phyloP scores from a whole-genome alignment of 1,139 yeast species.

The Hyphopichia buzzinii region DNA sequence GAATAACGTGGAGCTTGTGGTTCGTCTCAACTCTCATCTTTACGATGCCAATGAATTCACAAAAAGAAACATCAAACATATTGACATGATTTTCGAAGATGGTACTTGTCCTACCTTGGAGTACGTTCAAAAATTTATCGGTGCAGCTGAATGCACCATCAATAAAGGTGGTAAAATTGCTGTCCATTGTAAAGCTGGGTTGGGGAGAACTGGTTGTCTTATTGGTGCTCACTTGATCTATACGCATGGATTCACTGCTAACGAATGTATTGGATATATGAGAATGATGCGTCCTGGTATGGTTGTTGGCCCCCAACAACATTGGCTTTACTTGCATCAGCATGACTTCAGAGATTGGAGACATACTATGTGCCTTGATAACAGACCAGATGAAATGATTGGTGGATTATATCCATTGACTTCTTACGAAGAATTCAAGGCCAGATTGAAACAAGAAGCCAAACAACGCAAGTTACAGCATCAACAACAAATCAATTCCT shows the following conservation, averaged over 20 bases:
- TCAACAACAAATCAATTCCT: constrained; percentile 29
- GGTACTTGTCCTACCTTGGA: constrained; percentile 97
- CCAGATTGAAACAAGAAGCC: constrained; percentile 46
- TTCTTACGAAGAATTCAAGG: constrained; percentile 51
- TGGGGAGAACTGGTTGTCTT: constrained; percentile 95
- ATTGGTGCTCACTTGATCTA: constrained; percentile 96
- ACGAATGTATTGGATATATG: constrained; percentile 95
- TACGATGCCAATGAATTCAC: constrained; percentile 85
- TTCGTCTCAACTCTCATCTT: constrained; percentile 85
- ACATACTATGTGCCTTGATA: constrained; percentile 83
- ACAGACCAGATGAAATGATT: constrained; percentile 64
- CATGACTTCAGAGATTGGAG: constrained; percentile 96
- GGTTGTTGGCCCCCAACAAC: constrained; percentile 99
- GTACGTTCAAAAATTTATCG: constrained; percentile 86
- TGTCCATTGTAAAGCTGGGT: constrained; percentile 97
- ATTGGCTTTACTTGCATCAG: constrained; percentile 95
- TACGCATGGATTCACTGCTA: constrained; percentile 95
- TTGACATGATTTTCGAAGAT: constrained; percentile 95
- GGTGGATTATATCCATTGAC: constrained; percentile 79
- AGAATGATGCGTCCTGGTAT: constrained; percentile 96
- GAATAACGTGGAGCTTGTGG: constrained; percentile 82
- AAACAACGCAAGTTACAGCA: constrained; percentile 41
- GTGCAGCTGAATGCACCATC: constrained; percentile 90
- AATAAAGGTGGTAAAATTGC: constrained; percentile 88
- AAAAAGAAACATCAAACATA: constrained; percentile 78